phyloP scores from a whole-genome alignment of 2,329 filamentous ascomycete genomes.

The Teratosphaeria viscida region DNA sequence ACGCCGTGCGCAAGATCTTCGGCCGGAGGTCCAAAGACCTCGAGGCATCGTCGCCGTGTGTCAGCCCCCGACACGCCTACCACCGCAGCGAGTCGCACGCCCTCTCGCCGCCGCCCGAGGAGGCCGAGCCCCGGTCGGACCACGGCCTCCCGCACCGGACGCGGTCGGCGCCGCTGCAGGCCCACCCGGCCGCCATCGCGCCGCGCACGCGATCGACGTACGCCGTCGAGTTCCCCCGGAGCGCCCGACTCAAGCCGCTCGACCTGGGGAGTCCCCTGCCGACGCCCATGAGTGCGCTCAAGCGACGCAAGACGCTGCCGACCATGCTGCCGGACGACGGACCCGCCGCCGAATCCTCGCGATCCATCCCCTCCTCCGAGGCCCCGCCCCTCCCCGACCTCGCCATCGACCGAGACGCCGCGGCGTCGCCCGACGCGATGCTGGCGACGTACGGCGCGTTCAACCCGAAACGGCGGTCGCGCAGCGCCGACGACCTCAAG shows the following conservation, averaged over 20 bases:
- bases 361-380: slow-evolving; percentile 1
- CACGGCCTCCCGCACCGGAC: slow-evolving; percentile 4
- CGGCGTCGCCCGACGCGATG: slow-evolving; percentile 3
- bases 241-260: slow-evolving; percentile 26
- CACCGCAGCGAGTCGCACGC: slow-evolving; percentile 21
- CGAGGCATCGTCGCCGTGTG: not conserved
- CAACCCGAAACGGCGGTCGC: slow-evolving; percentile 22
- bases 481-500: slow-evolving; percentile 25
- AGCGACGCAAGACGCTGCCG: slow-evolving; percentile 23
- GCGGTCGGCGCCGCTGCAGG: slow-evolving; percentile 14
- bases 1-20: slow-evolving; percentile 28
- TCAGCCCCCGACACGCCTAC: slow-evolving; percentile 21
- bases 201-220: slow-evolving; percentile 20
- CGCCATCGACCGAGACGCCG: slow-evolving; percentile 5
- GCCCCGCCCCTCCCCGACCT: not conserved
- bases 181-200: slow-evolving; percentile 4
- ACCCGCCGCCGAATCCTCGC: slow-evolving; percentile 12
- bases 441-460: slow-evolving; percentile 5
- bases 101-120: slow-evolving; percentile 7
- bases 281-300: slow-evolving; percentile 14
- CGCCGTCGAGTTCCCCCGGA: slow-evolving; percentile 28
- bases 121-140: not conserved
- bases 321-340: slow-evolving; percentile 19
- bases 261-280: slow-evolving; percentile 24
- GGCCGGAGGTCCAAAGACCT: slow-evolving; percentile 21